Evolutionary conservation across 169 alveolate species (phyloP).

Genomic region (Eimeria necatrix): DNA sequence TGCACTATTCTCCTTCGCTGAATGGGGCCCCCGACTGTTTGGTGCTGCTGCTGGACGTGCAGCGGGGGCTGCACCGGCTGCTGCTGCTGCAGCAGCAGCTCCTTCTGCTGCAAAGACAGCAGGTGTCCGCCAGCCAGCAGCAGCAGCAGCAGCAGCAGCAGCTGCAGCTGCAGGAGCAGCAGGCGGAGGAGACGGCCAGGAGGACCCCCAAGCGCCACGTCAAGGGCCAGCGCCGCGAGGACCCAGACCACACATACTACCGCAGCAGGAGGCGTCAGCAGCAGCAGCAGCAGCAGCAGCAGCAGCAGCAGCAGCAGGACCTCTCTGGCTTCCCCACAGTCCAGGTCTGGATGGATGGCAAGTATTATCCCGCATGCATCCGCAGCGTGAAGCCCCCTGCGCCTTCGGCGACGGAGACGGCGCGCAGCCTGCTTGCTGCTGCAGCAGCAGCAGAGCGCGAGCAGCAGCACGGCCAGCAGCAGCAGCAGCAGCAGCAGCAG

Average conservation of each 20-base stretch:
- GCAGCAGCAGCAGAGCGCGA: neutral
- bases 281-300: too few species aligned
- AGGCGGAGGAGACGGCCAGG: neutral
- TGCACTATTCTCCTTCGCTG: slow-evolving; percentile 23
- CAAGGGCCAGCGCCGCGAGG: neutral
- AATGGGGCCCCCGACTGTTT: slow-evolving; percentile 56
- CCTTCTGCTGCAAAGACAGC: neutral
- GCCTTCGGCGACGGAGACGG: slow-evolving; percentile 15
- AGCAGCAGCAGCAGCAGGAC: neutral
- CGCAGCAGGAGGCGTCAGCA: slow-evolving; percentile 26
- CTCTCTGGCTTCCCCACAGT: neutral
- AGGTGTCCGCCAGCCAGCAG: neutral
- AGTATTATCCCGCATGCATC: slow-evolving; percentile 31
- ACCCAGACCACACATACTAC: neutral
- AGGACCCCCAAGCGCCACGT: neutral
- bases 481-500: slow-evolving; percentile 13
- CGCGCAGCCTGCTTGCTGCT: neutral
- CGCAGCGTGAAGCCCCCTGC: neutral
- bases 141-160: too few species aligned
- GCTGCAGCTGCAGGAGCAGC: neutral
- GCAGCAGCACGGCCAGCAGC: neutral
- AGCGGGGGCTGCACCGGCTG: slow-evolving; percentile 6
- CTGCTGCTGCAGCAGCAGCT: neutral
- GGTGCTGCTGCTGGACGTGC: slow-evolving; percentile 45
- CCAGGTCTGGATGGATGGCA: slow-evolving; percentile 63